phyloP scores from a whole-genome alignment of 805 yeast genomes.

The Hemisphaericaspora nanyangensis region DNA sequence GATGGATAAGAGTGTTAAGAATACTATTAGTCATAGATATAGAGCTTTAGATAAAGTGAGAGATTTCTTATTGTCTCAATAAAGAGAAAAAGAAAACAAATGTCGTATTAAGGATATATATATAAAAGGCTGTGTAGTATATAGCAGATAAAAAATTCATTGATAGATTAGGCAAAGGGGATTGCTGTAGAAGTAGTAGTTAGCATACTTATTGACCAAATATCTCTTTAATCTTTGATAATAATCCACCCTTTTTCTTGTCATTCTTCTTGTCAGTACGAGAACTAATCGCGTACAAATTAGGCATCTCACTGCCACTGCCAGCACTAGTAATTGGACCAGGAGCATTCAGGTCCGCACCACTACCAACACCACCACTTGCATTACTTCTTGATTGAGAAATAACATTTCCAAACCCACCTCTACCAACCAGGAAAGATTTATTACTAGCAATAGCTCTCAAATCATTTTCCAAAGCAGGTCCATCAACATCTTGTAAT shows the following conservation, averaged over 20 bases:
- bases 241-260: slow-evolving; percentile 32
- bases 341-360: slow-evolving; percentile 13
- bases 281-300: slow-evolving; percentile 33
- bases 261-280: slow-evolving; percentile 26
- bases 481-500: slow-evolving; percentile 62
- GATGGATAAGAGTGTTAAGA: slow-evolving; percentile 73
- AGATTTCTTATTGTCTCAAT: slow-evolving; percentile 39
- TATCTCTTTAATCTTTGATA: slow-evolving; percentile 43
- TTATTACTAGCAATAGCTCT: slow-evolving; percentile 42
- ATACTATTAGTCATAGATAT: slow-evolving; percentile 81
- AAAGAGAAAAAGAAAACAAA: background rate
- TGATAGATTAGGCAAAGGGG: too few relatives aligned
- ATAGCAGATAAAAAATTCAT: too few relatives aligned
- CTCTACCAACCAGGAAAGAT: slow-evolving; percentile 55
- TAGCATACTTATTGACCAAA: slow-evolving; percentile 27
- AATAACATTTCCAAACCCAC: slow-evolving; percentile 62
- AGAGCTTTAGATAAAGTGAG: slow-evolving; percentile 74
- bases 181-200: too few relatives aligned
- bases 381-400: slow-evolving; percentile 21
- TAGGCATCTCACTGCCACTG: slow-evolving; percentile 12
- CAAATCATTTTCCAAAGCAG: slow-evolving; percentile 26
- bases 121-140: too few relatives aligned
- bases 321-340: slow-evolving; percentile 2
- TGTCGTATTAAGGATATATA: background rate
- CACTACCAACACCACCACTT: slow-evolving; percentile 1